phyloP scores from a whole-genome alignment of 2,329 filamentous ascomycete genomes.

The Dactylella cylindrospora region DNA sequence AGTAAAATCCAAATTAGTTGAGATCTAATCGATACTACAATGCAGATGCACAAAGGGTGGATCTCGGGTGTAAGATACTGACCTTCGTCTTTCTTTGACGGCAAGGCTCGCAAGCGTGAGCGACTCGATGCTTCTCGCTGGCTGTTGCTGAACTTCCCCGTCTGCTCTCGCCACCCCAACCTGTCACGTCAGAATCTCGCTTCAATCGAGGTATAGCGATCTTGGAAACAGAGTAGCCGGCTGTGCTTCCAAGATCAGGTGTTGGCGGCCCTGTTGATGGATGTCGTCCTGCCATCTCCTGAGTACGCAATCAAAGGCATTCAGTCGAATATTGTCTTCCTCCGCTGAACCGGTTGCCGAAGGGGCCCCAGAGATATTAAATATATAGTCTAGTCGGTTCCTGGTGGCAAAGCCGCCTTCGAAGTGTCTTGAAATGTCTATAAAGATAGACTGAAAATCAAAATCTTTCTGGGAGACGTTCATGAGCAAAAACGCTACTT shows the following conservation, averaged over 20 bases:
- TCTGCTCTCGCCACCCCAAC: slow-evolving; percentile 39
- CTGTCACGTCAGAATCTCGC: slow-evolving; percentile 42
- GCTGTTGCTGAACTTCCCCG: slow-evolving; percentile 35
- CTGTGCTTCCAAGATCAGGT: slow-evolving; percentile 31
- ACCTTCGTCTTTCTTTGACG: slow-evolving; percentile 42
- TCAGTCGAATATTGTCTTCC: too few species aligned
- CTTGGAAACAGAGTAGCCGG: slow-evolving; percentile 39
- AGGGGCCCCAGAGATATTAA: too few species aligned
- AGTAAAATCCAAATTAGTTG: slow-evolving; percentile 25
- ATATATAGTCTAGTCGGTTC: too few species aligned
- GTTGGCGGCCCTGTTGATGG: slow-evolving; percentile 40
- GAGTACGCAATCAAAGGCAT: slow-evolving; percentile 14
- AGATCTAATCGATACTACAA: slow-evolving; percentile 28
- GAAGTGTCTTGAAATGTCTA: too few species aligned
- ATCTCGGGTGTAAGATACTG: background rate
- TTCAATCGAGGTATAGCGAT: slow-evolving; percentile 47
- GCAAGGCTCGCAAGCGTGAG: slow-evolving; percentile 47
- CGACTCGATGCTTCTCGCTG: slow-evolving; percentile 47
- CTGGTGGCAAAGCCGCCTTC: too few species aligned
- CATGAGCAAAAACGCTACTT: slow-evolving; percentile 25
- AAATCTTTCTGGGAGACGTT: too few species aligned
- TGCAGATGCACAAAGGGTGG: slow-evolving; percentile 8
- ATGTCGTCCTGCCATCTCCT: slow-evolving; percentile 33
- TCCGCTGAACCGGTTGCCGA: too few species aligned
- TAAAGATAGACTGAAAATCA: too few species aligned